Evolutionary conservation across 768 basidiomycete genomes (phyloP), one percentile per base, ranked within the genome.

Genomic region (Psilocybe subaeruginosa): DNA sequence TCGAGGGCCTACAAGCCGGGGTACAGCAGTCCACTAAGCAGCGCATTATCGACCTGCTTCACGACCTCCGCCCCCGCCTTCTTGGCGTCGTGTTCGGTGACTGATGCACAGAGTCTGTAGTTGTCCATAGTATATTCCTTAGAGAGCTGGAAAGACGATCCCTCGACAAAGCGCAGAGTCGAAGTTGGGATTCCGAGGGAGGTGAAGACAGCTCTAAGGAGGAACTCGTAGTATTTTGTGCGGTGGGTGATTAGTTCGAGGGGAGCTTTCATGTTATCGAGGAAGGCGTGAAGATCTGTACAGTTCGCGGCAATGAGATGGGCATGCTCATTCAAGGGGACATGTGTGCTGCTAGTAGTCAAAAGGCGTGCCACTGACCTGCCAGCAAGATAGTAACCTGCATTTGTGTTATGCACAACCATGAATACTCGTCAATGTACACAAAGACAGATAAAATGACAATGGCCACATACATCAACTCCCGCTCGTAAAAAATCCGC

Each of bases 51-150:
- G 4, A 96, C 92, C 74, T 98, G 97, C 75, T 99, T 99, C 68
- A 99, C 97, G 59, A 99, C 97, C 73, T 99, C 97, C 2, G 97
- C 96, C 4, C 97, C 97, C 0, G 97, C 97, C 75, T 97, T 97
- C 74, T 97, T 97, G 27, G 97, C 95, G 66, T 99, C 97, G 74
- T 97, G 95, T 68, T 98, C 94, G 1, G 93, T 87, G 19, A 97
- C 95, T 60, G 87, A 89, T n/a, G 96, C 87, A 68, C 90, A 92
- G 53, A 99, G 85, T 68, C 85, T 85, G 86, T 95, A 99, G 70
- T 96, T 92, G 77, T 99, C 97, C 69, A 98, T 82, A 67, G 89
- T 97, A 82, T 97, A 99, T 66, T 97, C 95, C 41, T 81, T 83
- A 0, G 89, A 87, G 60, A 99, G 86, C 72, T 99, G 96, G 86